phyloP scores from a whole-genome alignment of 1,284 basidiomycete species.

The Trichosporon sp. region DNA sequence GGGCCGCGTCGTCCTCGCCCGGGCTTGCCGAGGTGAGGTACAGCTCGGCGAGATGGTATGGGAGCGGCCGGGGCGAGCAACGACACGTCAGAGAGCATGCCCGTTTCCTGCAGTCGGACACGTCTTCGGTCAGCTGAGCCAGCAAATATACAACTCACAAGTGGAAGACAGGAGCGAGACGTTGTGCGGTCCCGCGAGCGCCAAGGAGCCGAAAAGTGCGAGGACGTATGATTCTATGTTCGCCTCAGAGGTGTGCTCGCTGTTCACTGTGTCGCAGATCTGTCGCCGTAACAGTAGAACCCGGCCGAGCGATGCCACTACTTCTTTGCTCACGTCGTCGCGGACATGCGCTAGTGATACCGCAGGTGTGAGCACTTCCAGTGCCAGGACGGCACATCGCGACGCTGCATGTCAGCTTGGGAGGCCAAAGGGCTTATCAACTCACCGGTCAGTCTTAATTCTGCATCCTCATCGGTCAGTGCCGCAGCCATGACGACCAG shows the following conservation, averaged over 20 bases:
- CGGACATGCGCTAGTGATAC: neutral
- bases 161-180: constrained; percentile 1
- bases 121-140: constrained; percentile 2
- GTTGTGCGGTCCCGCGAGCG: neutral
- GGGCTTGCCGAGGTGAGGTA: neutral
- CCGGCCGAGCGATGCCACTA: constrained; percentile 1
- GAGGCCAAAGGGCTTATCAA: too few relatives aligned
- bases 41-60: constrained; percentile 1
- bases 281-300: constrained; percentile 1
- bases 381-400: constrained; percentile 3
- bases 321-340: neutral
- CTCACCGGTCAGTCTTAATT: constrained; percentile 2
- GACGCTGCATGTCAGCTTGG: constrained; percentile 5
- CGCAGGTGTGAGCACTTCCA: constrained; percentile 8
- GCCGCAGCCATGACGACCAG: constrained; percentile 5
- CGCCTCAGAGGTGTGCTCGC: constrained; percentile 2
- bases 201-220: neutral
- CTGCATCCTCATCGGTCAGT: constrained; percentile 1
- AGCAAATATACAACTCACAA: neutral
- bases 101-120: constrained; percentile 12
- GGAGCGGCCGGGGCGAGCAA: constrained; percentile 6
- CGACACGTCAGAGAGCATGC: constrained; percentile 7
- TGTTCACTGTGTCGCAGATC: neutral
- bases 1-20: neutral
- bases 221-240: neutral